Evolutionary conservation across 148 eudicot genomes (phyloP), one percentile per base, ranked within the genome.

Genomic region (Arbutus unedo): DNA sequence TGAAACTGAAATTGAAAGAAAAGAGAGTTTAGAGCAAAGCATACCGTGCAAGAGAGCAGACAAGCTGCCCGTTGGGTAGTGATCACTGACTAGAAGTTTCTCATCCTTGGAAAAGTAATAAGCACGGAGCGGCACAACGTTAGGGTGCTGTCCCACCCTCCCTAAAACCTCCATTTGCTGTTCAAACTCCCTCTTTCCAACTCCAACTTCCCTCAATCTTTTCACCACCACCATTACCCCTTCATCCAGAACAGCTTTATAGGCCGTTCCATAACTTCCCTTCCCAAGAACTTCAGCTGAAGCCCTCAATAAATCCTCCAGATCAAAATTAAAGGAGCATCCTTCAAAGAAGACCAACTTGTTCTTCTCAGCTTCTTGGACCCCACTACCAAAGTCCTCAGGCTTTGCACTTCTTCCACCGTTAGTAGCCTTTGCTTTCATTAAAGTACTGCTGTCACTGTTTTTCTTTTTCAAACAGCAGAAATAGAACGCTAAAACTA

Each of bases 251-350:
- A 90, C 90, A 14, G 99, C 99, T 86, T 94, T 96, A 81, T 96
- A 96, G 2, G 98, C 83, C 11, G 99, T 96, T 77, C 99, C 99
- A 79, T 91, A 92, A 78, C 91, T 92, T 60, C 99, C 99, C 87
- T 96, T 96, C 38, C 99, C 99, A 55, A 96, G 94, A 70, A 96
- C 97, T 82, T 96, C 99, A 3, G 99, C 99, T 0, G 99, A 96
- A 80, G 99, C 99, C 86, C 99, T 91, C 51, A 96, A 88, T 51
- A 96, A 82, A 83, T 96, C 99, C 90, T 96, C 99, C 0, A 96
- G 94, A 90, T 96, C 96, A 56, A 94, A 94, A 87, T 87, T 93
- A 54, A 87, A 96, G 3, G 93, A 81, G 81, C 93, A 90, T 0
- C 96, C 96, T 85, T 87, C 93, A 75, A 94, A 93, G 77, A 96